These are phyloP conservation scores for Quercus cerris DNA, from an alignment of 306 rosid genomes.

Conservation along the genomic window DNA sequence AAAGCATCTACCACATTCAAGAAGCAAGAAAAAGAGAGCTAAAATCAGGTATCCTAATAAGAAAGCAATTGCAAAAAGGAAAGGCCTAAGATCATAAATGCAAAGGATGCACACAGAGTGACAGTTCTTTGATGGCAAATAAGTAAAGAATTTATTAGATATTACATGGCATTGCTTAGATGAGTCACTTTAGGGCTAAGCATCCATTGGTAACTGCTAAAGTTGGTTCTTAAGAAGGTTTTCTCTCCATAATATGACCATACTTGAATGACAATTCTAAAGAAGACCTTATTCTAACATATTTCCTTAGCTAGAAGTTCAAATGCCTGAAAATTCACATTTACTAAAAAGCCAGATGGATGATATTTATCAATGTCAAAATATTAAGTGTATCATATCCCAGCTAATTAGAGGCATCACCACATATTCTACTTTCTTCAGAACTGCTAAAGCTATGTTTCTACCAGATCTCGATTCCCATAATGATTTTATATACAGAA, in stretches of 20 bases:
- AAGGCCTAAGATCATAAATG: not conserved
- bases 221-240: not conserved
- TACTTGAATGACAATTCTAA: not conserved
- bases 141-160: not conserved
- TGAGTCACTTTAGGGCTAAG: not conserved
- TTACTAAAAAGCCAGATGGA: not conserved
- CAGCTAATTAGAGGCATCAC: not conserved
- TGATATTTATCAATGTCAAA: not conserved
- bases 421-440: not conserved
- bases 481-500: not conserved
- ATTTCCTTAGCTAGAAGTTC: not conserved
- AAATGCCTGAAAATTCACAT: not conserved
- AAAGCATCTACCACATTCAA: not conserved
- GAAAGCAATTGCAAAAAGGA: not conserved
- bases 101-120: not conserved
- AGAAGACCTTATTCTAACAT: not conserved
- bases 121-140: not conserved
- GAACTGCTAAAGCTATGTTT: not conserved
- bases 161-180: not conserved
- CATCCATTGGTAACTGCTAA: not conserved
- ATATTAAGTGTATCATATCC: not conserved
- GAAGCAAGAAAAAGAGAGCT: not conserved
- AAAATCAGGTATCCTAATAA: not conserved
- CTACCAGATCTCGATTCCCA: not conserved
- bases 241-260: not conserved